Conservation (phyloP, 163 green algal genomes). For the Coccomyxa subellipsoidea region DNA sequence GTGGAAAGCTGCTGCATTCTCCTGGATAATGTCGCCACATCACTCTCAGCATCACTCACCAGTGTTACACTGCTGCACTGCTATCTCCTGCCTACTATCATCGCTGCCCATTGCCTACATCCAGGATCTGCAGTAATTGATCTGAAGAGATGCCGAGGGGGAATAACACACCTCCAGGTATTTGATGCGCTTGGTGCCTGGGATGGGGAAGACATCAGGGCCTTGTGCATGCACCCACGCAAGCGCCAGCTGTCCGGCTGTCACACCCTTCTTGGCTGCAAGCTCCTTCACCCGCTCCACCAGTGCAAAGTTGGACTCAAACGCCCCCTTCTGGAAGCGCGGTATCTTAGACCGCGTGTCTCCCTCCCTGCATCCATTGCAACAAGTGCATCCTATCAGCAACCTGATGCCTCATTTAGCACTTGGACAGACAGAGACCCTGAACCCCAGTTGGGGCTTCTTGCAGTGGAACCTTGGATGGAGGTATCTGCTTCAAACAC, state of each 20-base stretch:
- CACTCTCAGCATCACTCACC: too few species aligned
- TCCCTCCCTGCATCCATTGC: not conserved
- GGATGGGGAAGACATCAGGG: slow-evolving; percentile 61
- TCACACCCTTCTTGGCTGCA: slow-evolving; percentile 49
- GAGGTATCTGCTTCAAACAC: too few species aligned
- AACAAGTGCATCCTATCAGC: not conserved
- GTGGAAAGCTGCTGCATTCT: not conserved
- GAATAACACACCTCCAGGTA: slow-evolving; percentile 23
- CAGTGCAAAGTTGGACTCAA: slow-evolving; percentile 50
- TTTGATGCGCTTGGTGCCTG: slow-evolving; percentile 31
- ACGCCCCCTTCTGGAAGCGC: slow-evolving; percentile 33
- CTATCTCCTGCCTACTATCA: too few species aligned
- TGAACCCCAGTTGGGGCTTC: too few species aligned
- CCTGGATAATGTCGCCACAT: slow-evolving; percentile 37
- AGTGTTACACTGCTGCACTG: too few species aligned
- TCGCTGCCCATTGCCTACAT: too few species aligned
- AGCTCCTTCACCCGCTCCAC: slow-evolving; percentile 44
- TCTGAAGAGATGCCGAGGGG: slow-evolving; percentile 44
- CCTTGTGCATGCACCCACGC: slow-evolving; percentile 61
- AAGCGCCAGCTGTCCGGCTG: slow-evolving; percentile 59
- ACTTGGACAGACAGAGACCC: too few species aligned
- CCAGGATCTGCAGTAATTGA: slow-evolving; percentile 43
- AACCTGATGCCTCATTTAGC: too few species aligned
- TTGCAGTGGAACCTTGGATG: too few species aligned
- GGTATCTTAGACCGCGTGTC: slow-evolving; percentile 10